Conservation (phyloP, 2,329 filamentous ascomycete species). For the Pseudogymnoascus sp. region DNA sequence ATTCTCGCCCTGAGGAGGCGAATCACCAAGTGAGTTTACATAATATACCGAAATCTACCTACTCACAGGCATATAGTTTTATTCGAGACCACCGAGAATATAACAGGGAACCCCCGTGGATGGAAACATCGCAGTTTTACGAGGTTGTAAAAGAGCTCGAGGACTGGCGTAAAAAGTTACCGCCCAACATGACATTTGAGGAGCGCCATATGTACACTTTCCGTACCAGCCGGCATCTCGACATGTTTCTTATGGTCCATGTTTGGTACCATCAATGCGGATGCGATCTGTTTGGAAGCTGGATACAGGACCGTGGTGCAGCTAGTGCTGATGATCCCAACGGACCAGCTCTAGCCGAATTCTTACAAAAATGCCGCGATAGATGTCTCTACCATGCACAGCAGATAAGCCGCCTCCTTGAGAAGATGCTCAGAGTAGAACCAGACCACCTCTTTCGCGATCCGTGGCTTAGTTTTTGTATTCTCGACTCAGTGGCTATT, state of each 20-base stretch:
- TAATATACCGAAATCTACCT: not conserved
- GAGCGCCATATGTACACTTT: slow-evolving; percentile 8
- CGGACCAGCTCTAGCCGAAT: not conserved
- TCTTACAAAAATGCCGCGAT: slow-evolving; percentile 2
- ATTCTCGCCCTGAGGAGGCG: slow-evolving; percentile 1
- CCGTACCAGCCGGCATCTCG: slow-evolving; percentile 7
- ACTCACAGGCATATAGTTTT: not conserved
- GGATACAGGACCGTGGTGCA: slow-evolving; percentile 16
- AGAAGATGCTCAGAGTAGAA: slow-evolving; percentile 5
- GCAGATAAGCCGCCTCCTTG: not conserved
- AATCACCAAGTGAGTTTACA: slow-evolving; percentile 8
- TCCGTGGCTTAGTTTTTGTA: slow-evolving; percentile 5
- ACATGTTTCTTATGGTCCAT: slow-evolving; percentile 11
- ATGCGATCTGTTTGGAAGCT: not conserved
- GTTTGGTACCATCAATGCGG: slow-evolving; percentile 7
- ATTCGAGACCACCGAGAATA: not conserved
- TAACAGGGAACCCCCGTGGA: not conserved
- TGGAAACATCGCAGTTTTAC: slow-evolving; percentile 2
- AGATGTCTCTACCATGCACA: slow-evolving; percentile 3
- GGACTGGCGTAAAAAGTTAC: slow-evolving; percentile 3
- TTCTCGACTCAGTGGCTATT: not conserved
- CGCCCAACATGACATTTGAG: slow-evolving; percentile 1
- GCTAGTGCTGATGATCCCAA: slow-evolving; percentile 14
- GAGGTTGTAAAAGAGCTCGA: slow-evolving; percentile 4
- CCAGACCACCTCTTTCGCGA: slow-evolving; percentile 7